phyloP scores from a whole-genome alignment of 1,284 basidiomycete genomes.

The Ustilago nuda region DNA sequence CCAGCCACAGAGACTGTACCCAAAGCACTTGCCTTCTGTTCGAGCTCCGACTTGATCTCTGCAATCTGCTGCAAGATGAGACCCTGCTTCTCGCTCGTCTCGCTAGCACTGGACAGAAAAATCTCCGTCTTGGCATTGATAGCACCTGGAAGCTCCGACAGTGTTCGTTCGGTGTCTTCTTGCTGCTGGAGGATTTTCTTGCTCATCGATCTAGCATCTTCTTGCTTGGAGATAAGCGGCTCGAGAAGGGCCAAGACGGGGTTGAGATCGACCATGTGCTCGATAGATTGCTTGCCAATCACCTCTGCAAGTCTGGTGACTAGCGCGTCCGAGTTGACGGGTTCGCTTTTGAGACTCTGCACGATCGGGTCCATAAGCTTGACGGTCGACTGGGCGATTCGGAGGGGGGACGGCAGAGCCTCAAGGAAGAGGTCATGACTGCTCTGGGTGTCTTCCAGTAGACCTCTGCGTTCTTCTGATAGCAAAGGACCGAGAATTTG shows the following conservation, averaged over 20 bases:
- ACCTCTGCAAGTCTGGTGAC: slow-evolving; percentile 41
- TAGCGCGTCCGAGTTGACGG: slow-evolving; percentile 49
- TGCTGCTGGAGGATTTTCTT: slow-evolving; percentile 53
- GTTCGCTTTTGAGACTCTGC: slow-evolving; percentile 45
- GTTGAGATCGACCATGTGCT: slow-evolving; percentile 57
- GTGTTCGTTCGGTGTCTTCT: slow-evolving; percentile 51
- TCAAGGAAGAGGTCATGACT: slow-evolving; percentile 21
- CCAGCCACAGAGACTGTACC: not conserved
- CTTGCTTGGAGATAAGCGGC: slow-evolving; percentile 58
- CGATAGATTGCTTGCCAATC: slow-evolving; percentile 56
- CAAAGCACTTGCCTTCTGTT: not conserved
- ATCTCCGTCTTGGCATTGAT: slow-evolving; percentile 64
- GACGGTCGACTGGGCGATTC: slow-evolving; percentile 42
- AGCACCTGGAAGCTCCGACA: slow-evolving; percentile 51
- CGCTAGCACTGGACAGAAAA: slow-evolving; percentile 43
- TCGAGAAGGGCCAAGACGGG: slow-evolving; percentile 60
- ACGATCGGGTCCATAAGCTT: slow-evolving; percentile 44
- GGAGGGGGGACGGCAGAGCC: slow-evolving; percentile 17
- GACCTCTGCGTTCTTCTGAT: slow-evolving; percentile 29
- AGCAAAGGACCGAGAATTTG: slow-evolving; percentile 25
- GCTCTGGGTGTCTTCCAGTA: slow-evolving; percentile 29
- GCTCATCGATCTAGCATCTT: slow-evolving; percentile 39
- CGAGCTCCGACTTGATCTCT: slow-evolving; percentile 27
- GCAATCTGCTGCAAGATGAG: slow-evolving; percentile 21
- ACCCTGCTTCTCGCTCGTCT: slow-evolving; percentile 23